Base-by-base conservation (phyloP, 2,329 filamentous ascomycete species). In the Colletotrichum tanaceti region DNA sequence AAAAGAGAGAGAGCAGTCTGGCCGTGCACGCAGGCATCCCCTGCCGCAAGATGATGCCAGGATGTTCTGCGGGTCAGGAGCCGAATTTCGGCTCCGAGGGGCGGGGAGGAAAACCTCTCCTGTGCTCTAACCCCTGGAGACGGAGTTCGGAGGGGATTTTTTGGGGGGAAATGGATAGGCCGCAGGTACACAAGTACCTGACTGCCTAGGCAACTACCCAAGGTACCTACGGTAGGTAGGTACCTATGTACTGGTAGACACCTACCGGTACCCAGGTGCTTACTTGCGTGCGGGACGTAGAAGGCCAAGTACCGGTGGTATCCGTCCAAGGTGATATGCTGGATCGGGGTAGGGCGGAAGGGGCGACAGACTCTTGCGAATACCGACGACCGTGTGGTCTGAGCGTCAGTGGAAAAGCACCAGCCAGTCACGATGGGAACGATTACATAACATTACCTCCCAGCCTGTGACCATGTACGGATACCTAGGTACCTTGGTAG, bases 381-480 rank as follows among this genome's bases (percentile, higher is more conserved):
- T 39, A 39, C 16, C 5, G 20, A 54, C 53, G 53, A 1, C 20
- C 35, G 52, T 39, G 52, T 32, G 44, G 50, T 50, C 24, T 22
- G 10, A 14, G 47, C 28, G 38, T 39, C 38, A 39, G 4, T 35
- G 9, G 32, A 35, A 35, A 44, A 43, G 38, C n/a, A n/a, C n/a
- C n/a, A n/a, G n/a, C 62, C 65, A 60, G 49, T 68, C 18, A 52
- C 5, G 52, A 22, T 46, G 18, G 54, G 39, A 49, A 55, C 9
- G 20, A 68, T 61, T 65, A 60, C 66, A 38, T 57, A 60, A 60
- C 63, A 65, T 41, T 38, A 57, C 52, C n/a, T 39, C 20, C 38
- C n/a, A 32, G 22, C 14, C 35, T 54, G 18, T 22, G 24, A 20
- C 6, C 28, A n/a, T n/a, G n/a, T n/a, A n/a, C n/a, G n/a, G 20